Conservation (phyloP, 352 stramenopile genomes). For the Globisporangium rhizosaccharum region DNA sequence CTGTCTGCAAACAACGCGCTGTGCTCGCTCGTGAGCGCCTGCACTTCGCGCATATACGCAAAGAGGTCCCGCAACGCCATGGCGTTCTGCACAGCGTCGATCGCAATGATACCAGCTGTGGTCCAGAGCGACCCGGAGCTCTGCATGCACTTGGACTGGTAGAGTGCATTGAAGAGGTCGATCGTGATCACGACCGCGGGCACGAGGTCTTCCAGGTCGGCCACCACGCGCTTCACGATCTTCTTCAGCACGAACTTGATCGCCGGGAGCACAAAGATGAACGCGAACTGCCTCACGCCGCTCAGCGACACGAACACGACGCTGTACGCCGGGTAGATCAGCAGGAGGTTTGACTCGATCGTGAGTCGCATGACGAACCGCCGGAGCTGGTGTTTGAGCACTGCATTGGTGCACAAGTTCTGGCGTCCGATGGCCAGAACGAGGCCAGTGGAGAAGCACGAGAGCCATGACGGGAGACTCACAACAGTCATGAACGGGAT, state of each 20-base stretch:
- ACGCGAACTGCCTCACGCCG: background rate
- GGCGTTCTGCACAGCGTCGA: no score
- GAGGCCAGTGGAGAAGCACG: no score
- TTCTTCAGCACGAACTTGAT: constrained; percentile 4
- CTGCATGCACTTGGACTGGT: constrained; percentile 18
- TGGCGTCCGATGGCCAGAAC: no score
- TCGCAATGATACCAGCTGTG: constrained; percentile 12
- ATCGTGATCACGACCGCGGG: background rate
- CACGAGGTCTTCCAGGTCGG: constrained; percentile 1
- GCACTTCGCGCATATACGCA: no score
- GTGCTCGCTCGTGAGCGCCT: no score
- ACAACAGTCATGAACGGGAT: no score
- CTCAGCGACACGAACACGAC: background rate
- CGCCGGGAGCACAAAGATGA: background rate
- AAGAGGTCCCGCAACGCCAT: no score
- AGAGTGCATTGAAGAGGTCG: constrained; percentile 5
- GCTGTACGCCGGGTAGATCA: constrained; percentile 6
- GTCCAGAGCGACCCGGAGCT: constrained; percentile 11
- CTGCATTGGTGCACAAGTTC: no score
- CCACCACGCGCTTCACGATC: background rate
- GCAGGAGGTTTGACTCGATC: background rate
- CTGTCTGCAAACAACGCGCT: no score
- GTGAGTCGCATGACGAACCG: no score
- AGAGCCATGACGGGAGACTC: no score
- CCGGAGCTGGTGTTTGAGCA: no score